Evolutionary conservation across 2,329 filamentous ascomycete species (phyloP).

Genomic region (Microdochium nivale): DNA sequence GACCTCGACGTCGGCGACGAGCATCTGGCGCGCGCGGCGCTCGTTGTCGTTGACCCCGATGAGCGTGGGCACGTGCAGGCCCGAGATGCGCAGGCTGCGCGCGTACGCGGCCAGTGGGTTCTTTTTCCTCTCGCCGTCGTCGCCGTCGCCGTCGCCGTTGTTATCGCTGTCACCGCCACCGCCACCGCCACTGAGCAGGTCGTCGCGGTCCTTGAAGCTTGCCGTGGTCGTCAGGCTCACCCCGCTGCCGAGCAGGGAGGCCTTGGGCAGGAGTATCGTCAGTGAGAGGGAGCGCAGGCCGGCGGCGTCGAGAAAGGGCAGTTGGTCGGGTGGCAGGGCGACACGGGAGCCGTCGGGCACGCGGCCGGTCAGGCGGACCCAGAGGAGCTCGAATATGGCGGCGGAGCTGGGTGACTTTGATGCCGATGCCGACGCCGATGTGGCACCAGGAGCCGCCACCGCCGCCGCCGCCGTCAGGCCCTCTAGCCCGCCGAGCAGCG

Average conservation of each 20-base stretch:
- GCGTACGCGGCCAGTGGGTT: slow-evolving; percentile 19
- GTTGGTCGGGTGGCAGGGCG: slow-evolving; percentile 17
- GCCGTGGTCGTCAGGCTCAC: slow-evolving; percentile 42
- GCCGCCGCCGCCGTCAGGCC: slow-evolving; percentile 8
- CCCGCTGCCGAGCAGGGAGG: slow-evolving; percentile 55
- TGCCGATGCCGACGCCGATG: background rate
- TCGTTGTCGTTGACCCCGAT: slow-evolving; percentile 70
- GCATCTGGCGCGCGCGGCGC: slow-evolving; percentile 55
- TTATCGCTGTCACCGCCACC: slow-evolving; percentile 10
- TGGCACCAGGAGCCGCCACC: slow-evolving; percentile 2
- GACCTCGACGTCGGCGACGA: slow-evolving; percentile 54
- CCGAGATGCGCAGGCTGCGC: slow-evolving; percentile 39
- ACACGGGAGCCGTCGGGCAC: slow-evolving; percentile 20
- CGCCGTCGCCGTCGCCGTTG: slow-evolving; percentile 12
- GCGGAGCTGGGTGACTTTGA: slow-evolving; percentile 13
- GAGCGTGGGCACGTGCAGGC: slow-evolving; percentile 55
- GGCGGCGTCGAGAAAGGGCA: slow-evolving; percentile 23
- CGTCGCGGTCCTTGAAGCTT: slow-evolving; percentile 23
- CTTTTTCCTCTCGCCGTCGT: slow-evolving; percentile 5
- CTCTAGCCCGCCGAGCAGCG: slow-evolving; percentile 41
- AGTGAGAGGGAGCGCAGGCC: slow-evolving; percentile 39
- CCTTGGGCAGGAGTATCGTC: slow-evolving; percentile 55
- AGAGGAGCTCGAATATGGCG: slow-evolving; percentile 27
- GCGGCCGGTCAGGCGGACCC: slow-evolving; percentile 26
- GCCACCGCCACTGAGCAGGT: background rate